These are phyloP conservation scores for Chrysosporium queenslandicum DNA, from an alignment of 2,329 filamentous ascomycete species.

Conservation along the genomic window DNA sequence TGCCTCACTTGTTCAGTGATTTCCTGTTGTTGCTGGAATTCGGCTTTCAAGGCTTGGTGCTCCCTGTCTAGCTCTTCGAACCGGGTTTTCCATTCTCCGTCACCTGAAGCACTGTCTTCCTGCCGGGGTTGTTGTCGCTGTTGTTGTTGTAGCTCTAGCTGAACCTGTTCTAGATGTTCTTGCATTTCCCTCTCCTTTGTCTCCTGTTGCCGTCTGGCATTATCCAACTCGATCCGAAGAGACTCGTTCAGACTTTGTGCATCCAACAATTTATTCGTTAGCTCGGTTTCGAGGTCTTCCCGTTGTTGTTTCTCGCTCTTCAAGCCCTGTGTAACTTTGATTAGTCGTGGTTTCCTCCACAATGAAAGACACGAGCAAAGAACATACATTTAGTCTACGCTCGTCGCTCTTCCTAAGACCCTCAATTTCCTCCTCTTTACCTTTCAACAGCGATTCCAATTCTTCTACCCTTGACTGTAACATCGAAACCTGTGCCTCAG, in stretches of 20 bases:
- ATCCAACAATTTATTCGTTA: constrained; percentile 65
- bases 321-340: constrained; percentile 31
- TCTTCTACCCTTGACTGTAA: constrained; percentile 62
- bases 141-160: constrained; percentile 6
- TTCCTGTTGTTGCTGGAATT: constrained; percentile 63
- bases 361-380: neutral
- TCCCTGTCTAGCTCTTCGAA: constrained; percentile 46
- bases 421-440: constrained; percentile 62
- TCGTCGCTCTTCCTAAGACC: constrained; percentile 51
- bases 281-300: constrained; percentile 48
- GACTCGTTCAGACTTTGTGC: constrained; percentile 69
- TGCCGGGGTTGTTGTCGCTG: constrained; percentile 9
- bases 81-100: constrained; percentile 53
- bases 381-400: constrained; percentile 37
- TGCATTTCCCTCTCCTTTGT: constrained; percentile 53
- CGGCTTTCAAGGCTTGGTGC: constrained; percentile 57
- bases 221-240: constrained; percentile 68
- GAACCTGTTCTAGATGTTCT: constrained; percentile 46
- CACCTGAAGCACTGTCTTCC: constrained; percentile 21
- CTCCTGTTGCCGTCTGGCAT: constrained; percentile 58
- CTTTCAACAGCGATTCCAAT: constrained; percentile 58
- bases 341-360: constrained; percentile 1
- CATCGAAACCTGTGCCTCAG: constrained; percentile 64
- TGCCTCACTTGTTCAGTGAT: constrained; percentile 77
- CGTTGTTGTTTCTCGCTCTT: constrained; percentile 59